Evolutionary conservation across 441 rosid species (phyloP), one percentile per base, ranked within the genome.

Genomic region (Arabidopsis hybrid): DNA sequence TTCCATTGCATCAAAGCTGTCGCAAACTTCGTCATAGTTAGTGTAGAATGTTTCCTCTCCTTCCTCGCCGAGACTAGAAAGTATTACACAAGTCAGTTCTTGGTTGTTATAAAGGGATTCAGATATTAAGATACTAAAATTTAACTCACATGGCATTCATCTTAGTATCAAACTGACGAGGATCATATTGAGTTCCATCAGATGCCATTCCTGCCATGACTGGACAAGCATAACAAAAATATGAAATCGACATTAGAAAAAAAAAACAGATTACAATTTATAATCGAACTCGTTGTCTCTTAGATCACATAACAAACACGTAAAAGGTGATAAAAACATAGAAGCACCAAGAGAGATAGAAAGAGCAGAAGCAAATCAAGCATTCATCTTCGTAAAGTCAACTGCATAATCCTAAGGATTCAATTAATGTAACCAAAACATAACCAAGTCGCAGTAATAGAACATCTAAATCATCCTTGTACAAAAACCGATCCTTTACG

Each of bases 121-220:
- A 39, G 4, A 74, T 42, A 67, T 18, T 50, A 8, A 21, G 7
- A 49, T 47, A n/a, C 10, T 14, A 31, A 49, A 66, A 31, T 69
- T 0, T 21, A 78, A 74, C 76, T 81, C 81, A 87, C 93, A 89
- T 12, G 1, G 87, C 91, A 79, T 35, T 89, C 96, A 94, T 90
- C 80, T 80, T 94, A 7, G 87, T 60, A 36, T 93, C 97, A 77
- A 49, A 93, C 60, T 88, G 90, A 70, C 83, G 86, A 55, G 90
- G 84, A 80, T 93, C 95, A 43, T 85, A 91, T 47, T 90, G 96
- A 0, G 93, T 81, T 74, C 96, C 93, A 80, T 93, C 95, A 1
- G 89, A 80, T 77, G 91, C 83, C 70, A 78, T 51, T 53, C 91
- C 88, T 73, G 96, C 97, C 97, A 91, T 91, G 81, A 73, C 94